phyloP scores from a whole-genome alignment of 805 yeast species.

The Wilhelminamyces savonicus region DNA sequence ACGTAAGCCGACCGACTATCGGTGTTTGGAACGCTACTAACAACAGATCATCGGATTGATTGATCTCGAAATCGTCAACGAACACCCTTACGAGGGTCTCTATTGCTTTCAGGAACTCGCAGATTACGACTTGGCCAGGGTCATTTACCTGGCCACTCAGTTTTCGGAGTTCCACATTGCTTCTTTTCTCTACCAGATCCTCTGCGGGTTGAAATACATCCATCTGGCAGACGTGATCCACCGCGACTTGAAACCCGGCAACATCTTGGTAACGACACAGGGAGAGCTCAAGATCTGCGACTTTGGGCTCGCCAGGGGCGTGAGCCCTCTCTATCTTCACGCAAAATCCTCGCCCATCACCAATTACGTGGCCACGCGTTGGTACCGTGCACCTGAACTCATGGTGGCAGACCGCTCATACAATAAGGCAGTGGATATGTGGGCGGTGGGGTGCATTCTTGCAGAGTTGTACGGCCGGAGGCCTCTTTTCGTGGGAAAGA shows the following conservation, averaged over 20 bases:
- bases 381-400: constrained; percentile 95
- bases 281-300: constrained; percentile 86
- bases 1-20: constrained; percentile 37
- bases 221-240: constrained; percentile 92
- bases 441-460: constrained; percentile 91
- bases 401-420: constrained; percentile 56
- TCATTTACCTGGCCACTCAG: constrained; percentile 71
- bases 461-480: constrained; percentile 78
- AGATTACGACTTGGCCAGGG: constrained; percentile 74
- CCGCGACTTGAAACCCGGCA: constrained; percentile 89
- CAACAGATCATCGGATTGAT: constrained; percentile 57
- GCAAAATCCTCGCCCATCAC: constrained; percentile 48
- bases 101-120: constrained; percentile 85
- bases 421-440: constrained; percentile 70
- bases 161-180: constrained; percentile 82
- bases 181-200: constrained; percentile 69
- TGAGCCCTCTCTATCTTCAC: constrained; percentile 28
- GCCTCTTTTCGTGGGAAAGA: constrained; percentile 75
- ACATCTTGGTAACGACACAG: constrained; percentile 66
- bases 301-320: constrained; percentile 87
- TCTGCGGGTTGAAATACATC: constrained; percentile 82
- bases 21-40: neutral
- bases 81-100: constrained; percentile 72
- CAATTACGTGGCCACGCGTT: constrained; percentile 86
- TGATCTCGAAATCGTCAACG: constrained; percentile 65